These are phyloP conservation scores for Cladosporium sphaerospermum DNA, from an alignment of 2,329 filamentous ascomycete species.

Conservation along the genomic window DNA sequence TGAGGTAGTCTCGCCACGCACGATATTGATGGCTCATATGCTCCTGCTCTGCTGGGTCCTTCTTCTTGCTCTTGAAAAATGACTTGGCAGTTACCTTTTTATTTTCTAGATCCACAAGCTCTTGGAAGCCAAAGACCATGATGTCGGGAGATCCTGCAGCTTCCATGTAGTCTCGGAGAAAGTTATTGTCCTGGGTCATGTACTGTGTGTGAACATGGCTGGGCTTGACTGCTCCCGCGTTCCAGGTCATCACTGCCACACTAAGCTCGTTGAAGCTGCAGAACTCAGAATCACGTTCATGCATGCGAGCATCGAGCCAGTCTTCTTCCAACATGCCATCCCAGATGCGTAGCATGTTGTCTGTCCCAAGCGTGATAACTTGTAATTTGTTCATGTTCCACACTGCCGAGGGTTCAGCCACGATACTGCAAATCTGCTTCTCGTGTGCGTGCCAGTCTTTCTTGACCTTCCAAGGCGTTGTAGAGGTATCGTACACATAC, in stretches of 20 bases:
- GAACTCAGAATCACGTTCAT: constrained; percentile 71
- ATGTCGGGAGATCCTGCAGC: constrained; percentile 79
- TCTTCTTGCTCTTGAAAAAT: constrained; percentile 75
- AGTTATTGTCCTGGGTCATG: constrained; percentile 62
- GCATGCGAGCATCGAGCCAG: constrained; percentile 89
- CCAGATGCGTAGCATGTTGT: constrained; percentile 80
- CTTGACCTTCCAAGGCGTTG: constrained; percentile 78
- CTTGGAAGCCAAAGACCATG: constrained; percentile 92
- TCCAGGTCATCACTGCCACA: constrained; percentile 86
- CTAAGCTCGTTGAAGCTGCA: constrained; percentile 79
- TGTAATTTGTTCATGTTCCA: constrained; percentile 81
- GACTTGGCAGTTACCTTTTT: constrained; percentile 95
- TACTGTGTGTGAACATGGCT: constrained; percentile 60
- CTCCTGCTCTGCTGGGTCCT: constrained; percentile 78
- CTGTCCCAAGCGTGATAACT: constrained; percentile 78
- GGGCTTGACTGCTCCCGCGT: constrained; percentile 93
- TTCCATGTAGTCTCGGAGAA: constrained; percentile 74
- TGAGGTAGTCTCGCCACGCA: constrained; percentile 88
- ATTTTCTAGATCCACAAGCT: constrained; percentile 95
- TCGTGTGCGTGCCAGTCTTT: constrained; percentile 95
- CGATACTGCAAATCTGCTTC: constrained; percentile 69
- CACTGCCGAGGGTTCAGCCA: constrained; percentile 72
- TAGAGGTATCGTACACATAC: constrained; percentile 80
- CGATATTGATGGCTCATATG: constrained; percentile 96
- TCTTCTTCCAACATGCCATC: constrained; percentile 90